Base-by-base conservation (phyloP, 768 basidiomycete genomes). In the Amanita pseudoporphyria region DNA sequence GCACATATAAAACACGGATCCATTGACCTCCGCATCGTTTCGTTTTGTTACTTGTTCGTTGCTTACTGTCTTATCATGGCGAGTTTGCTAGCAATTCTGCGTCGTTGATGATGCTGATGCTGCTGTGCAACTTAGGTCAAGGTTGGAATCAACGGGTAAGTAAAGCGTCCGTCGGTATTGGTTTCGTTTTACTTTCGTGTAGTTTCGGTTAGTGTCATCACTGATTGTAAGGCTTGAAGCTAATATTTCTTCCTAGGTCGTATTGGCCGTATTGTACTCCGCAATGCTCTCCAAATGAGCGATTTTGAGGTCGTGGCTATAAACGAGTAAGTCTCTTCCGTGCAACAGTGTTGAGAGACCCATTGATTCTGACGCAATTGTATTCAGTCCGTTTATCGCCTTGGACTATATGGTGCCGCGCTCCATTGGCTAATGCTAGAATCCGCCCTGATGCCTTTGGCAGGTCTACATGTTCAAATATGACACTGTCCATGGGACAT, bases 391-490 rank as follows among this genome's bases (percentile, higher is more conserved):
- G 47, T 99, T 98, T 83, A 97, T 99, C 56, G 83, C 89, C 65
- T 83, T 94, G 58, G 78, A 84, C 2, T 98, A 99, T 82, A 96
- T 98, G 94, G 95, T 86, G 47, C 30, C 77, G 58, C 21, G n/a
- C 30, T 38, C 45, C 19, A 4, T 35, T 33, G 10, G n/a, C n/a
- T n/a, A n/a, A n/a, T n/a, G n/a, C n/a, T n/a, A n/a, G n/a, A n/a
- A n/a, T n/a, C n/a, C n/a, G n/a, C n/a, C n/a, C n/a, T n/a, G n/a
- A n/a, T n/a, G n/a, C n/a, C n/a, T n/a, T n/a, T n/a, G n/a, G n/a
- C 9, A 49, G 87, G 86, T 93, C 65, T 96, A 96, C 80, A 92
- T 96, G 91, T 94, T 96, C 87, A 95, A 92, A 76, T 94, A 82
- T 64, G 91, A 94, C 66, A 87, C 91, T 51, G 88, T 90, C 55